Base-by-base conservation (phyloP, 1,284 basidiomycete species). In the Pseudozyma thailandica region DNA sequence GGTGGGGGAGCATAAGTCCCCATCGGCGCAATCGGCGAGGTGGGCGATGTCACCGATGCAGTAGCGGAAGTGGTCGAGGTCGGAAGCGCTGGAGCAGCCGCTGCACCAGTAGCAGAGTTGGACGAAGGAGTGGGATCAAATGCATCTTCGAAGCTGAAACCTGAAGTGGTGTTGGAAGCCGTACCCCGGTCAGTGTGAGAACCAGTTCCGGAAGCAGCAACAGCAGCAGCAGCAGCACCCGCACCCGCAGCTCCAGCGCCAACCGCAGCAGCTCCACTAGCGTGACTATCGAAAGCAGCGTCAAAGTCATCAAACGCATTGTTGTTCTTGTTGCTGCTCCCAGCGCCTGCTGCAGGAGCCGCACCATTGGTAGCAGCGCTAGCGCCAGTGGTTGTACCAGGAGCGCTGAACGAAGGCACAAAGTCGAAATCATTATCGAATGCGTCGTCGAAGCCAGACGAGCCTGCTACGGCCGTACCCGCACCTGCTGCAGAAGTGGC, bases 361-460 rank as follows among this genome's bases (percentile, higher is more conserved):
- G 37, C 38, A 37, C 35, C 28, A n/a, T n/a, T n/a, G 3, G 53
- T 28, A 8, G 52, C 20, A 7, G 47, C 25, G 9, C 41, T 31
- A 6, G 25, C 33, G 37, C 15, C 38, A 16, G 49, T 45, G 31
- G 23, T 28, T 6, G 46, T 65, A 21, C 46, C 62, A 12, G 58
- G 54, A 51, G 46, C 53, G n/a, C 35, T 73, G 51, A 80, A 80
- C 28, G 68, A 73, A 15, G 77, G 78, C 16, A 79, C 78, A 59
- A 79, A 80, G 55, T 78, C 75, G 44, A 80, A 80, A 43, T 77
- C 78, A 23, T 72, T 70, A 30, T 73, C 77, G 47, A 81, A 81
- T 2, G 72, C 65, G 54, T 81, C 77, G 49, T 82, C 80, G 38
- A 81, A 77, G 12, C 72, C 65, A 12, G 53, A 23, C 15, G 23